Evolutionary conservation across 805 yeast genomes (phyloP).

Genomic region (Candida tibetensis): DNA sequence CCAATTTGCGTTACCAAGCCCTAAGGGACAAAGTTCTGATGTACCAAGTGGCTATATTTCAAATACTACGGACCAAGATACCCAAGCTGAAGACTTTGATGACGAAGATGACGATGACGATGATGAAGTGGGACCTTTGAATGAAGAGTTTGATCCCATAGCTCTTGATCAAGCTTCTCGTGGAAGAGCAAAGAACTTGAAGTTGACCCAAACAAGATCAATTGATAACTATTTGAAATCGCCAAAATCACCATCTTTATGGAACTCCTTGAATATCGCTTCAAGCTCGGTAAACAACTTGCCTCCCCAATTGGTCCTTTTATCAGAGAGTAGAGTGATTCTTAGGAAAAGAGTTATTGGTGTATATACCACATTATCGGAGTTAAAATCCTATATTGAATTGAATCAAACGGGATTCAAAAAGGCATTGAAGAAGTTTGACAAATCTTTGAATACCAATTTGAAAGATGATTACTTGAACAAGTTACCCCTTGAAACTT

Average conservation of each 20-base stretch:
- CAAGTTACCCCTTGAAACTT: constrained; percentile 43
- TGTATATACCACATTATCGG: constrained; percentile 44
- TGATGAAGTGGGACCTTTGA: constrained; percentile 13
- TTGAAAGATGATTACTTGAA: constrained; percentile 43
- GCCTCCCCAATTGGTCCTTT: constrained; percentile 33
- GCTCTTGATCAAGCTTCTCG: constrained; percentile 13
- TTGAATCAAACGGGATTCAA: constrained; percentile 52
- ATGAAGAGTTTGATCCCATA: background rate
- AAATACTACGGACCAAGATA: constrained; percentile 32
- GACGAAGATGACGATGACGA: constrained; percentile 34
- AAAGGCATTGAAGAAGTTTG: constrained; percentile 53
- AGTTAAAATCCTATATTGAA: constrained; percentile 50
- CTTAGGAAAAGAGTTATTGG: constrained; percentile 47
- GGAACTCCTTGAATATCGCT: constrained; percentile 25
- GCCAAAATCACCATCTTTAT: constrained; percentile 32
- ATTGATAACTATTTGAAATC: constrained; percentile 38
- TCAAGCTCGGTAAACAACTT: constrained; percentile 14
- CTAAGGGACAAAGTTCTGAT: background rate
- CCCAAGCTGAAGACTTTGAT: constrained; percentile 31
- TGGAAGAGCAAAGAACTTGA: constrained; percentile 3
- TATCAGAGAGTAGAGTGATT: constrained; percentile 49
- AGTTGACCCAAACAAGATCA: constrained; percentile 14
- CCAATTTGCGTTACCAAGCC: constrained; percentile 5
- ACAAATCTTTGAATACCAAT: constrained; percentile 45
- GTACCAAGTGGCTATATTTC: constrained; percentile 6